These are phyloP conservation scores for Candida pini DNA, from an alignment of 805 yeast species.

Conservation along the genomic window DNA sequence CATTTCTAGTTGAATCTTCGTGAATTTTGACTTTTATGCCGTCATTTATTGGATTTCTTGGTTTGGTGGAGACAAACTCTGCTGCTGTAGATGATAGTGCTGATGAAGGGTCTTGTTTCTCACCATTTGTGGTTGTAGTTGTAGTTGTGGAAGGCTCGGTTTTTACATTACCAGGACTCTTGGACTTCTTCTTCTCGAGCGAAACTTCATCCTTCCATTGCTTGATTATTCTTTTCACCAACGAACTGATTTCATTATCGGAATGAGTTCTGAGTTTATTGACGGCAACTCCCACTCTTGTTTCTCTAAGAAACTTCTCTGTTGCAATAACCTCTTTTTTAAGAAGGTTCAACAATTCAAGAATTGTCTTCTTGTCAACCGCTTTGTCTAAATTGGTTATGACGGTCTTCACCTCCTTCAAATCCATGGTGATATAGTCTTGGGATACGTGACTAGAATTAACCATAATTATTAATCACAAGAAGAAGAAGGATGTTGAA, in stretches of 20 bases:
- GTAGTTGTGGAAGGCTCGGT: slow-evolving; percentile 1
- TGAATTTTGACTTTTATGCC: slow-evolving; percentile 67
- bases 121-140: not conserved
- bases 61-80: slow-evolving; percentile 42
- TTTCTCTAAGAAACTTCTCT: slow-evolving; percentile 80
- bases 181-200: slow-evolving; percentile 42
- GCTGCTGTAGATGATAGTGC: slow-evolving; percentile 13
- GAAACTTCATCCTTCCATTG: slow-evolving; percentile 89
- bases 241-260: slow-evolving; percentile 59
- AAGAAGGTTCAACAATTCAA: slow-evolving; percentile 60
- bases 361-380: slow-evolving; percentile 53
- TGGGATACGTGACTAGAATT: no score
- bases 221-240: slow-evolving; percentile 79
- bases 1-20: slow-evolving; percentile 76
- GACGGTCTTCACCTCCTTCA: slow-evolving; percentile 65
- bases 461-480: no score
- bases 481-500: no score
- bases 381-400: slow-evolving; percentile 74
- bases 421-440: slow-evolving; percentile 55
- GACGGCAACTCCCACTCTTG: slow-evolving; percentile 96
- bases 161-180: slow-evolving; percentile 3
- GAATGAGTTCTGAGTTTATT: slow-evolving; percentile 72
- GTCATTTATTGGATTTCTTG: slow-evolving; percentile 78
- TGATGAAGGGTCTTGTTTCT: not conserved
- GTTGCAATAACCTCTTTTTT: slow-evolving; percentile 75